phyloP scores from a whole-genome alignment of 352 stramenopile genomes.

The Pythium chondricola region DNA sequence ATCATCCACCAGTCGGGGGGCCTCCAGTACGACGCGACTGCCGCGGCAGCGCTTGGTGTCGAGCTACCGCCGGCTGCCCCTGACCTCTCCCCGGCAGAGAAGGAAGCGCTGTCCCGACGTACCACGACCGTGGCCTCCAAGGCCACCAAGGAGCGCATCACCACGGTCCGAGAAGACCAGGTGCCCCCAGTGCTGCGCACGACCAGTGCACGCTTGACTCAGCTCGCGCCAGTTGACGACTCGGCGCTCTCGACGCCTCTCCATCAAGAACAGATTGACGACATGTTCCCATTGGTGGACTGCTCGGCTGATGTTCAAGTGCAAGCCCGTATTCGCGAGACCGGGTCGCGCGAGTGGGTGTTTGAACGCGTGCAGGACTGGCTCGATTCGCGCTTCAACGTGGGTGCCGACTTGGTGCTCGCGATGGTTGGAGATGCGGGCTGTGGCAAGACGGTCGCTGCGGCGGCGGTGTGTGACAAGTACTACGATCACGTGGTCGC shows the following conservation, averaged over 20 bases:
- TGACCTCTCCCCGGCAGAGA: slow-evolving; percentile 36
- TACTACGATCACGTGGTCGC: slow-evolving; percentile 54
- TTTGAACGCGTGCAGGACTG: slow-evolving; percentile 68
- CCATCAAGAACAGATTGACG: slow-evolving; percentile 61
- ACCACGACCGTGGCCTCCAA: slow-evolving; percentile 46
- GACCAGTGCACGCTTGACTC: slow-evolving; percentile 39
- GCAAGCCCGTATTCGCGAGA: slow-evolving; percentile 32
- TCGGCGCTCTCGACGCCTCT: slow-evolving; percentile 60
- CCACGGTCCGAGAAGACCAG: slow-evolving; percentile 30
- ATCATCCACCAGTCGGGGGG: slow-evolving; percentile 24
- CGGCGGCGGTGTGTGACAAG: slow-evolving; percentile 41
- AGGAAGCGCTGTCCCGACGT: slow-evolving; percentile 34
- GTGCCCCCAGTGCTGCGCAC: slow-evolving; percentile 23
- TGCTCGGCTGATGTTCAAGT: slow-evolving; percentile 38
- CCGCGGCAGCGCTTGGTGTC: slow-evolving; percentile 9
- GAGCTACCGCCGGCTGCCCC: slow-evolving; percentile 10
- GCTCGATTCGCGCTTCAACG: slow-evolving; percentile 66
- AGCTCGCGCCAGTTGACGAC: slow-evolving; percentile 61
- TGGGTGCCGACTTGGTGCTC: slow-evolving; percentile 46
- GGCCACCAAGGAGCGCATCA: slow-evolving; percentile 41
- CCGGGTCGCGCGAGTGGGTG: slow-evolving; percentile 56
- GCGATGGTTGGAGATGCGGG: slow-evolving; percentile 66
- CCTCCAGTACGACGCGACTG: slow-evolving; percentile 8
- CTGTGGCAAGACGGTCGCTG: slow-evolving; percentile 63
- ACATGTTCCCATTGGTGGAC: slow-evolving; percentile 81